Evolutionary conservation across 176 grass and related monocot species (phyloP).

Genomic region (Canna indica): DNA sequence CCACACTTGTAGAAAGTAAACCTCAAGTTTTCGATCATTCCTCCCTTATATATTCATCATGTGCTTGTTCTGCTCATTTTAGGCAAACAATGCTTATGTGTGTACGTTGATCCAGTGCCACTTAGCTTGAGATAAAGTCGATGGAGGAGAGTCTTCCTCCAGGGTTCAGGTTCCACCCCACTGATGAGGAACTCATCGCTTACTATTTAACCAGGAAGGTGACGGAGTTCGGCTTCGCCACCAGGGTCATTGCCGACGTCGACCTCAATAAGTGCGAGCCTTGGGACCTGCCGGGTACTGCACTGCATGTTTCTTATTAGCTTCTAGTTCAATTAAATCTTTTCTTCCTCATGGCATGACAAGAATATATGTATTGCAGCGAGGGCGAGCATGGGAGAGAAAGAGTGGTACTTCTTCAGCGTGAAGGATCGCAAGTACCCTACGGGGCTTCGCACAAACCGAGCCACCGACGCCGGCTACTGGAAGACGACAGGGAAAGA

Average conservation of each 20-base stretch:
- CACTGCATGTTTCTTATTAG: background rate
- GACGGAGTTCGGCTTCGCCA: conserved; percentile 27
- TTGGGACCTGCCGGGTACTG: conserved; percentile 39
- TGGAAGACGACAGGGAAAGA: conserved; percentile 29
- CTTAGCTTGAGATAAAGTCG: background rate
- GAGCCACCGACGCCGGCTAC: conserved; percentile 19
- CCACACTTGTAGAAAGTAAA: background rate
- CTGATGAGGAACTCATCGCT: conserved; percentile 41
- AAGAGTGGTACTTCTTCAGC: conserved; percentile 32
- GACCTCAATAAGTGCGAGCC: conserved; percentile 49
- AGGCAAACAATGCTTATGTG: background rate
- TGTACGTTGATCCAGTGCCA: background rate
- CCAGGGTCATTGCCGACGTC: conserved; percentile 32
- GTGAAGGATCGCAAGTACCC: conserved; percentile 26
- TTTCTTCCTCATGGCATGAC: too few species aligned
- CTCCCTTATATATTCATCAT: background rate
- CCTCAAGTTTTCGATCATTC: background rate
- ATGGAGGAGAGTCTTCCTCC: conserved; percentile 44
- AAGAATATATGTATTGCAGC: background rate
- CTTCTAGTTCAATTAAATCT: too few species aligned
- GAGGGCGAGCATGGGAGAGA: conserved; percentile 25
- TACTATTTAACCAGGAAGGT: conserved; percentile 37
- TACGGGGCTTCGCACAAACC: conserved; percentile 19
- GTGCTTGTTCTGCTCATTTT: background rate
- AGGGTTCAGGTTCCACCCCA: conserved; percentile 45